phyloP scores from a whole-genome alignment of 1,284 basidiomycete genomes.

The Puccinia hordei region DNA sequence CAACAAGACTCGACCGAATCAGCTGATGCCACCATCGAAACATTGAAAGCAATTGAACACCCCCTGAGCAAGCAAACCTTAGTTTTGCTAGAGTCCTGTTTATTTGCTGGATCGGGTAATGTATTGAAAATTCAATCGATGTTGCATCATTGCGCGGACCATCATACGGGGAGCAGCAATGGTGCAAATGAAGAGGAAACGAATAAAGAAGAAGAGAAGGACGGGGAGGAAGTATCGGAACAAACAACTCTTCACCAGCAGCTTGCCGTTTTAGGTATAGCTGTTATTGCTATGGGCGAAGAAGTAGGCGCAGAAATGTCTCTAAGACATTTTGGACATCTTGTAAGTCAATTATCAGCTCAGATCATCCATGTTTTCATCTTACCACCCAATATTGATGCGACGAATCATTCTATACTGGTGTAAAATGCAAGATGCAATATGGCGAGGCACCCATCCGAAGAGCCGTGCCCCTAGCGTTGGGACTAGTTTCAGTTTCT shows the following conservation, averaged over 20 bases:
- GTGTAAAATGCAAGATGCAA: slow-evolving; percentile 70
- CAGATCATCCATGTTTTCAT: not conserved
- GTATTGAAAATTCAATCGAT: slow-evolving; percentile 91
- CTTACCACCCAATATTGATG: not conserved
- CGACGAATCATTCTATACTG: not conserved
- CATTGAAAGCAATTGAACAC: slow-evolving; percentile 91
- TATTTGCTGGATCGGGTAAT: slow-evolving; percentile 93
- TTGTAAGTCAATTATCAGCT: slow-evolving; percentile 58
- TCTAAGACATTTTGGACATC: slow-evolving; percentile 86
- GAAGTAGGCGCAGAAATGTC: slow-evolving; percentile 98
- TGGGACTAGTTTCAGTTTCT: slow-evolving; percentile 90
- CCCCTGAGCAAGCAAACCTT: slow-evolving; percentile 87
- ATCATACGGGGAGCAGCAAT: slow-evolving; percentile 59
- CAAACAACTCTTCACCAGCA: slow-evolving; percentile 84
- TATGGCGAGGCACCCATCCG: slow-evolving; percentile 94
- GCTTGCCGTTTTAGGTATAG: slow-evolving; percentile 90
- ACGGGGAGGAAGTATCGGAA: slow-evolving; percentile 65
- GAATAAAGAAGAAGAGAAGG: slow-evolving; percentile 56
- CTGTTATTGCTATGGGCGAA: slow-evolving; percentile 96
- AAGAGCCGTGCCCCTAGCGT: slow-evolving; percentile 89
- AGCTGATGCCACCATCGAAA: slow-evolving; percentile 92
- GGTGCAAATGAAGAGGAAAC: slow-evolving; percentile 51
- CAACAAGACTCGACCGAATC: slow-evolving; percentile 70
- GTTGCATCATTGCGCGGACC: slow-evolving; percentile 91
- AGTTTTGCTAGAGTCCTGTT: slow-evolving; percentile 89